Percentiles rank a stretch among this genome's conserved stretches.
Conservation (phyloP, 2,329 filamentous ascomycete species). For the Curvularia hawaiiensis region DNA sequence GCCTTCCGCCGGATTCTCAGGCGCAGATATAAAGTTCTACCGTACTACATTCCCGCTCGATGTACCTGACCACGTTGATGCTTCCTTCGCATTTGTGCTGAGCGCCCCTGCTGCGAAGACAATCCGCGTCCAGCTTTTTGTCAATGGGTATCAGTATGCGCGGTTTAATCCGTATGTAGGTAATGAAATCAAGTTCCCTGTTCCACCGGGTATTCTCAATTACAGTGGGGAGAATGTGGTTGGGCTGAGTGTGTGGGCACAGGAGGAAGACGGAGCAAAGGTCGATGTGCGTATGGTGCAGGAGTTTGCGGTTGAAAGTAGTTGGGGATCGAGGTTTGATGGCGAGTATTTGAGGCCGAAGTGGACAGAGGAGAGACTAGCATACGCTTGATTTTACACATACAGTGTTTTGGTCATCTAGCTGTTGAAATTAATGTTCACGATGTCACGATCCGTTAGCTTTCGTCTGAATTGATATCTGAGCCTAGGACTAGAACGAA, state of each 20-base stretch:
- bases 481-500: not conserved
- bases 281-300: slow-evolving; percentile 58
- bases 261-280: slow-evolving; percentile 58
- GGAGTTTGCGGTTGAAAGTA: slow-evolving; percentile 61
- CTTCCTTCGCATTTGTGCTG: slow-evolving; percentile 62
- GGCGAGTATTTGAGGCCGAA: slow-evolving; percentile 56
- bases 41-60: slow-evolving; percentile 58
- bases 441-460: not conserved
- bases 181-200: slow-evolving; percentile 64
- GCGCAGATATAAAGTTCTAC: slow-evolving; percentile 62
- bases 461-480: not conserved
- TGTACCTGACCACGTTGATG: slow-evolving; percentile 59
- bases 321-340: slow-evolving; percentile 59
- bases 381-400: slow-evolving; percentile 29
- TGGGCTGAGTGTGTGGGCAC: slow-evolving; percentile 64
- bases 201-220: slow-evolving; percentile 64
- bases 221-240: slow-evolving; percentile 65
- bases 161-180: slow-evolving; percentile 66
- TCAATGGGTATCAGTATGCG: slow-evolving; percentile 70
- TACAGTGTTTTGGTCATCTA: not conserved
- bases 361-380: slow-evolving; percentile 51
- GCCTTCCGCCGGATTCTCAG: slow-evolving; percentile 51
- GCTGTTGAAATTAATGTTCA: not conserved
- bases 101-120: slow-evolving; percentile 52
- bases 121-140: slow-evolving; percentile 62